Conservation (phyloP, 208 protist species). For the Leishmania tarentolae region DNA sequence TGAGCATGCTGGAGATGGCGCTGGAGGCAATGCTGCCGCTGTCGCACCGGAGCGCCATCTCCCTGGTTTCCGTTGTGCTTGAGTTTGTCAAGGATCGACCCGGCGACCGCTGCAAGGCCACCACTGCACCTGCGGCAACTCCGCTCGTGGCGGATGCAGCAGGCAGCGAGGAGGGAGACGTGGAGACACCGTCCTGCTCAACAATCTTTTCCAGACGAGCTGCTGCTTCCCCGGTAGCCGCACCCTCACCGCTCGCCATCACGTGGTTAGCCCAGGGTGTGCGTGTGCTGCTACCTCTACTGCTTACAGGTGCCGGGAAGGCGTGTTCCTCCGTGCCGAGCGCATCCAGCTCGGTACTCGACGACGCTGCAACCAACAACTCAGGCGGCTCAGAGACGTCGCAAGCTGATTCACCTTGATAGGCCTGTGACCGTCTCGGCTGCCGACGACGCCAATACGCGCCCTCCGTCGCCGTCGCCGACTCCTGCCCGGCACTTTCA, state of each 20-base stretch:
- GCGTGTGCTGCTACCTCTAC: conserved; percentile 13
- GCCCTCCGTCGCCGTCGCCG: conserved; percentile 19
- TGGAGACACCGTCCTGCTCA: neutral
- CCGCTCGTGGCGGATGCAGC: neutral
- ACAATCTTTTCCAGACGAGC: neutral
- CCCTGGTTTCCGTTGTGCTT: neutral
- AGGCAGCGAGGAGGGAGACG: neutral
- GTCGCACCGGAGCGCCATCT: neutral
- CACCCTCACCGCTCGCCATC: neutral
- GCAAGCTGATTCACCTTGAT: neutral
- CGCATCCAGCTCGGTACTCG: neutral
- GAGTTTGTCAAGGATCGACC: neutral
- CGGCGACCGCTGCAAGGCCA: neutral
- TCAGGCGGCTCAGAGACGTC: neutral
- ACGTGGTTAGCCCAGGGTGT: neutral
- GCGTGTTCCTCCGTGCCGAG: neutral
- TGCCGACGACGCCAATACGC: conserved; percentile 11
- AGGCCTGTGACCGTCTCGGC: conserved; percentile 5
- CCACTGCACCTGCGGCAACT: neutral
- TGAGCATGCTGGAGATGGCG: conserved; percentile 10
- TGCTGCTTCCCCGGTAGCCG: conserved; percentile 1
- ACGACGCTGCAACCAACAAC: neutral
- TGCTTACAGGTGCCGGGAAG: neutral
- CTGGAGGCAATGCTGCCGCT: neutral
- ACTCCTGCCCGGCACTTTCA: conserved; percentile 14